Conservation (phyloP, 2,329 filamentous ascomycete species). For the Sporothrix pseudoabietina region DNA sequence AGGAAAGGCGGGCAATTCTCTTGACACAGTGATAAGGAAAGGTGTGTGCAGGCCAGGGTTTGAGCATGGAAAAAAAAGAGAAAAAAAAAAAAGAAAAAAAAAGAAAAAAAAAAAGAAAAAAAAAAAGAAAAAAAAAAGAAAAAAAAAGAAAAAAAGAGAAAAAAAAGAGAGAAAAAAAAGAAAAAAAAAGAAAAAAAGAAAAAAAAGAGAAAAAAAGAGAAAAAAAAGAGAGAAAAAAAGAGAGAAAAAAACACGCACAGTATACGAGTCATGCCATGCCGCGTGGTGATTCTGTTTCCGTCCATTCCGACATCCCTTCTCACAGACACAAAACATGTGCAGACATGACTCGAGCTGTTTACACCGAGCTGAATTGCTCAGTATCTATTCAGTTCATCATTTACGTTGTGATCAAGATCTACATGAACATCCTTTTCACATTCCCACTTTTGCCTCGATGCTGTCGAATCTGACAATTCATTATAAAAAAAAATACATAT, state of each 20-base stretch:
- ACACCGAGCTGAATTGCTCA: too few relatives aligned
- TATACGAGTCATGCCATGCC: slow-evolving; percentile 19
- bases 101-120: neutral
- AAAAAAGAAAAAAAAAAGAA: neutral
- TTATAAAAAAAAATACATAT: neutral
- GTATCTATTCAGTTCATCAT: too few relatives aligned
- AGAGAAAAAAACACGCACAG: neutral
- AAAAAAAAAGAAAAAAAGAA: neutral
- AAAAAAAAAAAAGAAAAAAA: neutral
- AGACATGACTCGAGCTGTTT: neutral
- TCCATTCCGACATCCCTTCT: neutral
- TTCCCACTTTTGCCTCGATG: too few relatives aligned
- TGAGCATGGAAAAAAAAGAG: neutral
- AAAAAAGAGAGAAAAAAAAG: neutral
- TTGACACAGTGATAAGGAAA: neutral
- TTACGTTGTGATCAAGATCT: too few relatives aligned
- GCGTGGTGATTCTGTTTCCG: neutral
- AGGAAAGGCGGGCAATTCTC: neutral
- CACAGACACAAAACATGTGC: neutral
- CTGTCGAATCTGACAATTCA: too few relatives aligned
- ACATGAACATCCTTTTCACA: too few relatives aligned
- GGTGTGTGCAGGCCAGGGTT: neutral
- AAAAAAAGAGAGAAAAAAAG: neutral
- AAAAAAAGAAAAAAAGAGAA: neutral
- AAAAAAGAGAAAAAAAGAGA: neutral